Evolutionary conservation across 805 yeast genomes (phyloP).

Genomic region (Yarrowia bubula): DNA sequence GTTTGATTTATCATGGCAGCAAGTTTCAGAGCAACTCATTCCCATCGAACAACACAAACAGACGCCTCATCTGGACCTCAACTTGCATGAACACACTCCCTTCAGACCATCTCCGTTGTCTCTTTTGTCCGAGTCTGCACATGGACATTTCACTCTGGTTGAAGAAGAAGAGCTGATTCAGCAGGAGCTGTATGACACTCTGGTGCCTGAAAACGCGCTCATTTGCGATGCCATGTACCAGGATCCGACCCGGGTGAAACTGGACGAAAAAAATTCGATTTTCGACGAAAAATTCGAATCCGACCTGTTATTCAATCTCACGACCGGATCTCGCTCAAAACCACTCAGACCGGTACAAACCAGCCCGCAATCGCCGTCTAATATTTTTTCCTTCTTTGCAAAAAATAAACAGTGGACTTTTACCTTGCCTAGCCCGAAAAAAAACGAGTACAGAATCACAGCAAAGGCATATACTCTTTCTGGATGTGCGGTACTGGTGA

Average conservation of each 20-base stretch:
- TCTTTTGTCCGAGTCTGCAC: not conserved
- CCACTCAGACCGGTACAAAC: not conserved
- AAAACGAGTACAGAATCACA: slow-evolving; percentile 7
- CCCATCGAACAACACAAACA: not conserved
- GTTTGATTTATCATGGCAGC: not conserved
- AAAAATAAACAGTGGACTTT: not conserved
- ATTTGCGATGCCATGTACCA: slow-evolving; percentile 4
- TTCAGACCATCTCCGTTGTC: not conserved
- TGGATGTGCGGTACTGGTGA: slow-evolving; percentile 2
- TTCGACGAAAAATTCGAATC: not conserved
- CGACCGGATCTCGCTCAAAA: not conserved
- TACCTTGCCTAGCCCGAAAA: not conserved
- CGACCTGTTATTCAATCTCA: not conserved
- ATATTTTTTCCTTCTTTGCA: not conserved
- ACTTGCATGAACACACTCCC: not conserved
- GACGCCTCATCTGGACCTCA: slow-evolving; percentile 8
- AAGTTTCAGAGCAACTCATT: not conserved
- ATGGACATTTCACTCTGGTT: not conserved
- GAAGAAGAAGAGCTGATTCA: slow-evolving; percentile 9
- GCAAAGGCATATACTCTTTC: slow-evolving; percentile 1
- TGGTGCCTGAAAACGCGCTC: not conserved
- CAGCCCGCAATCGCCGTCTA: not conserved
- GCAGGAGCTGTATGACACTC: not conserved
- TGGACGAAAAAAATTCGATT: not conserved
- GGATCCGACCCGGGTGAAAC: not conserved